These are phyloP conservation scores for Bacidia gigantensis DNA, from an alignment of 495 filamentous ascomycete genomes.

Conservation along the genomic window DNA sequence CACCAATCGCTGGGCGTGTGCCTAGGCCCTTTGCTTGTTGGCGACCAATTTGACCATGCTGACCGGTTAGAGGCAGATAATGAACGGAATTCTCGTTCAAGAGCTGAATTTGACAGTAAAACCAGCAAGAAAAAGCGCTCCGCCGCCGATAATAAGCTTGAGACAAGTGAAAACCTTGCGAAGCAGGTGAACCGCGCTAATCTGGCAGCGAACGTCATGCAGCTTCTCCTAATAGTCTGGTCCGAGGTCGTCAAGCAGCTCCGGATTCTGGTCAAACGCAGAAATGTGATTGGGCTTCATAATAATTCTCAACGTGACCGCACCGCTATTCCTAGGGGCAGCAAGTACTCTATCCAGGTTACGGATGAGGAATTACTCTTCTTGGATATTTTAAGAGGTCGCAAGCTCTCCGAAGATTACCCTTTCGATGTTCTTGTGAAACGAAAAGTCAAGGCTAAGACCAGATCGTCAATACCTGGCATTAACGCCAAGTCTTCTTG, in stretches of 20 bases:
- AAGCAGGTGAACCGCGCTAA: constrained; percentile 32
- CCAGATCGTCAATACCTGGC: constrained; percentile 9
- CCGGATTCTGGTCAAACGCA: constrained; percentile 5
- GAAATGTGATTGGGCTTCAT: background rate
- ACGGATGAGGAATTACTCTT: constrained; percentile 13
- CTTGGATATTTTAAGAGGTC: constrained; percentile 7
- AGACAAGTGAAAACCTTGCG: constrained; percentile 8
- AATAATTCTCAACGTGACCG: constrained; percentile 1
- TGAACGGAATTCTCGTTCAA: constrained; percentile 24
- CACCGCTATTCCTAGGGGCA: constrained; percentile 1
- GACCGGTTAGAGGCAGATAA: constrained; percentile 21
- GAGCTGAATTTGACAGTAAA: constrained; percentile 26
- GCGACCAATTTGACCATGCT: constrained; percentile 37
- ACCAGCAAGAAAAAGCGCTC: constrained; percentile 21
- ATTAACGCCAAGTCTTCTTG: background rate
- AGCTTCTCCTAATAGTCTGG: constrained; percentile 48
- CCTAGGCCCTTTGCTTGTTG: constrained; percentile 50
- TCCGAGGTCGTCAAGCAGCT: constrained; percentile 40
- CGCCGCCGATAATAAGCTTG: constrained; percentile 10
- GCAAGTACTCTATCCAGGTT: constrained; percentile 6
- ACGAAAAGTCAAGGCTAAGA: constrained; percentile 11
- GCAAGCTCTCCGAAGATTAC: constrained; percentile 5
- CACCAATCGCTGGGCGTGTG: constrained; percentile 49
- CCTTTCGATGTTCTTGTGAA: constrained; percentile 6
- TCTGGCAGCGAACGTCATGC: constrained; percentile 38